These are phyloP conservation scores for Gryganskiella cystojenkinii DNA, from an alignment of 192 early-diverging fungal genomes.

Conservation along the genomic window DNA sequence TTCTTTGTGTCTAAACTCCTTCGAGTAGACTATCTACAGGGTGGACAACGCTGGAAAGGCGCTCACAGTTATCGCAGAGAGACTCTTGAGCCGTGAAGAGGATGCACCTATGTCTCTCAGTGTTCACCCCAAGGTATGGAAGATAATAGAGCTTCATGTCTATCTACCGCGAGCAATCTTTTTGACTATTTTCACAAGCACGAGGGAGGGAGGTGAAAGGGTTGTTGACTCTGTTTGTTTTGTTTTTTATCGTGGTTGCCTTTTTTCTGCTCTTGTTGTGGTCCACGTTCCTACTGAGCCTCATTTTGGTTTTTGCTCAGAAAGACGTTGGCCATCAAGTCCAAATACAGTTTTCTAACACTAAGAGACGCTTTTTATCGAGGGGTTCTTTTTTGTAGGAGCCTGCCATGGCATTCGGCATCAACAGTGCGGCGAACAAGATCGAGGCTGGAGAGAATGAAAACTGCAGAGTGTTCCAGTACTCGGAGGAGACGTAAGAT, in stretches of 20 bases:
- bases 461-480: constrained; percentile 83
- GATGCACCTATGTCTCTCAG: constrained; percentile 89
- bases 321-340: no score
- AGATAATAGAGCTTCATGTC: background rate
- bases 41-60: constrained; percentile 49
- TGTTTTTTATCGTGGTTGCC: background rate
- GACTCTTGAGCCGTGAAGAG: constrained; percentile 66
- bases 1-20: constrained; percentile 10
- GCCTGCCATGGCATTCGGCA: constrained; percentile 69
- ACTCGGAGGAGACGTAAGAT: constrained; percentile 56
- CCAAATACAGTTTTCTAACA: no score
- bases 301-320: no score
- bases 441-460: constrained; percentile 78
- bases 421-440: constrained; percentile 71
- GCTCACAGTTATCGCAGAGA: constrained; percentile 51
- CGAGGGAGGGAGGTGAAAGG: no score
- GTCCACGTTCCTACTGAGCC: no score
- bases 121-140: constrained; percentile 80
- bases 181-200: background rate
- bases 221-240: background rate
- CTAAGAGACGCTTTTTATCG: no score
- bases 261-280: no score
- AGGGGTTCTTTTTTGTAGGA: no score
- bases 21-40: constrained; percentile 61
- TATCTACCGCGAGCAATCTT: background rate